A percentile compares a stretch with the other conserved stretches of the same genome.
These are phyloP conservation scores for Xylaria bambusicola DNA, from an alignment of 495 filamentous ascomycete species.

Conservation along the genomic window DNA sequence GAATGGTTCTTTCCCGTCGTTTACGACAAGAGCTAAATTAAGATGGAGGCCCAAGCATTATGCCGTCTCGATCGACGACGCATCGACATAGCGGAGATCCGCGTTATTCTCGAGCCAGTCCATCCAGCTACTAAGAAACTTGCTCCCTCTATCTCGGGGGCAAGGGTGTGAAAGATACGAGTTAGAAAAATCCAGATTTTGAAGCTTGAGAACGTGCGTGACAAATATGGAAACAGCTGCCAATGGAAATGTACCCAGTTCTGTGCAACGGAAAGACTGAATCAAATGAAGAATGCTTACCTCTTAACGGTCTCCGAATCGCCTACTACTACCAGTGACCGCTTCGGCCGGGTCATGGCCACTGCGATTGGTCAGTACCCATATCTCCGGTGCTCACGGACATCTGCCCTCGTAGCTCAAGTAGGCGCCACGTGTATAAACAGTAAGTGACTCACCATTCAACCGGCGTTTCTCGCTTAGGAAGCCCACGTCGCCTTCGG, in stretches of 20 bases:
- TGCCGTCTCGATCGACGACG: conserved; percentile 51
- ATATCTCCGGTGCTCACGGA: neutral
- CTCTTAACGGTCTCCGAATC: conserved; percentile 88
- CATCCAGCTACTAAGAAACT: conserved; percentile 89
- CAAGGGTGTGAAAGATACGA: conserved; percentile 8
- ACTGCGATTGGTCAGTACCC: conserved; percentile 45
- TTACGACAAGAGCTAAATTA: neutral
- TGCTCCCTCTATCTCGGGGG: conserved; percentile 58
- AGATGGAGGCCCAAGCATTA: neutral
- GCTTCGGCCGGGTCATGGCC: conserved; percentile 91
- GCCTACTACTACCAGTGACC: conserved; percentile 87
- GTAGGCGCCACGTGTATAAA: neutral
- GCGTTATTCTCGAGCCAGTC: conserved; percentile 79
- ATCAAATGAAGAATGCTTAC: too few species aligned
- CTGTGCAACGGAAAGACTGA: too few species aligned
- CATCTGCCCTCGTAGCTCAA: neutral
- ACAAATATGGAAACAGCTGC: conserved; percentile 13
- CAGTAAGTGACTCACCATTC: conserved; percentile 70
- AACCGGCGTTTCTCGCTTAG: conserved; percentile 87
- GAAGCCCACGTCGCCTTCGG: conserved; percentile 86
- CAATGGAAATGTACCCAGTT: too few species aligned
- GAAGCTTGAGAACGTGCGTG: conserved; percentile 1
- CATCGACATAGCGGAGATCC: conserved; percentile 81
- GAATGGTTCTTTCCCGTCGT: conserved; percentile 6
- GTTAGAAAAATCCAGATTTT: conserved; percentile 20